Evolutionary conservation across 2,329 filamentous ascomycete genomes (phyloP).

Genomic region (Trichoderma asperellum): DNA sequence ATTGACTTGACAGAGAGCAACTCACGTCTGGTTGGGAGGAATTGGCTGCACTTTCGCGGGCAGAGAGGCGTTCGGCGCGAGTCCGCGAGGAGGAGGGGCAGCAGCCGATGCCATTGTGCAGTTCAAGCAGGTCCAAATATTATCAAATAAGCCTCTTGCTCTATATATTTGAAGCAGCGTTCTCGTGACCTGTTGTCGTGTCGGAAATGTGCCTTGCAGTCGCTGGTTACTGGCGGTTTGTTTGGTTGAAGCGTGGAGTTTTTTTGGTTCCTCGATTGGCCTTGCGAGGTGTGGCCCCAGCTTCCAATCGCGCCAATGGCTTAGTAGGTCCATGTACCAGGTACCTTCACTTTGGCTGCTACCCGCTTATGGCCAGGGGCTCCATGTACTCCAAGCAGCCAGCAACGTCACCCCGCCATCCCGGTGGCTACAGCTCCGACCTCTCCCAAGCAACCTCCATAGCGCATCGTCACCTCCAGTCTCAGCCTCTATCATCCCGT

Average conservation of each 20-base stretch:
- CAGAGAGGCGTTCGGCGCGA: conserved; percentile 48
- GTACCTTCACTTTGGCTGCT: conserved; percentile 19
- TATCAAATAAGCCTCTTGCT: not conserved
- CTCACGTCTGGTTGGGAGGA: conserved; percentile 77
- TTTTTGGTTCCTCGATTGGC: conserved; percentile 32
- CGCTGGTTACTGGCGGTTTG: not conserved
- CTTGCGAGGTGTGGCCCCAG: conserved; percentile 35
- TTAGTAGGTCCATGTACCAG: conserved; percentile 3
- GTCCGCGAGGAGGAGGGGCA: conserved; percentile 46
- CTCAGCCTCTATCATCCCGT: conserved; percentile 27
- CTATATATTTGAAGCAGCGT: not conserved
- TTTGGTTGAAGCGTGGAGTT: conserved; percentile 34
- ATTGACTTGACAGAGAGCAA: conserved; percentile 34
- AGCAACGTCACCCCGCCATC: conserved; percentile 31
- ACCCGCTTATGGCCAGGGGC: conserved; percentile 13
- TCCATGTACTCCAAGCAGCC: conserved; percentile 23
- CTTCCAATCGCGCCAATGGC: conserved; percentile 28
- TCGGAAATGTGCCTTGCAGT: not conserved
- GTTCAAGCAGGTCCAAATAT: not conserved
- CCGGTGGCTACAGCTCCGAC: conserved; percentile 6
- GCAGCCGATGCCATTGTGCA: conserved; percentile 44
- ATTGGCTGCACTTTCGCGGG: conserved; percentile 58
- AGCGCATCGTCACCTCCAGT: conserved; percentile 24
- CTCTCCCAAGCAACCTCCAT: conserved; percentile 28
- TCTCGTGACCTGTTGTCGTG: not conserved